These are phyloP conservation scores for Castanea mollissima DNA, from an alignment of 306 rosid species.

Conservation along the genomic window DNA sequence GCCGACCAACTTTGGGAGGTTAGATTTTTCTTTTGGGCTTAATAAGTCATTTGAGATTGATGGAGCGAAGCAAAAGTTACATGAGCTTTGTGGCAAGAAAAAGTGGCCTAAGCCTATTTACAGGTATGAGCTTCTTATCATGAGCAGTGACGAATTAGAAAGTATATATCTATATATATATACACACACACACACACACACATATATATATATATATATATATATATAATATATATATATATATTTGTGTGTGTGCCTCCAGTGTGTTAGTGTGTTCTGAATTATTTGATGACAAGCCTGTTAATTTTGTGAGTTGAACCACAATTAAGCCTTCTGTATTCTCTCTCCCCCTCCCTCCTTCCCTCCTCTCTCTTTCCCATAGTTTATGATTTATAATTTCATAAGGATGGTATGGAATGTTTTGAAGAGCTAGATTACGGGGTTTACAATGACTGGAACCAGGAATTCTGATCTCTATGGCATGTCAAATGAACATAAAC, in stretches of 20 bases:
- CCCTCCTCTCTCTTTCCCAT: no score
- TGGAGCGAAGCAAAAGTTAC: constrained; percentile 55
- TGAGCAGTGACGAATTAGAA: no score
- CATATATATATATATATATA: no score
- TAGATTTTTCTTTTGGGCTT: background rate
- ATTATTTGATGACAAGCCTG: background rate
- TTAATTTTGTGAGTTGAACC: background rate
- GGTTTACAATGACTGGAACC: no score
- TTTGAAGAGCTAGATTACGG: background rate
- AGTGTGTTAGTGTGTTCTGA: background rate
- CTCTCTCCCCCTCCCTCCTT: no score
- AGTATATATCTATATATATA: no score
- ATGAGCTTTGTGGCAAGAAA: constrained; percentile 48
- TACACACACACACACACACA: no score
- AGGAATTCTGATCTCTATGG: background rate
- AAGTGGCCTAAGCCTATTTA: constrained; percentile 64
- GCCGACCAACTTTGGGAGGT: background rate
- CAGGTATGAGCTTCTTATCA: constrained; percentile 34
- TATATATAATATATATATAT: no score
- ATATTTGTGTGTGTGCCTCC: no score
- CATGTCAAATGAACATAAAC: background rate
- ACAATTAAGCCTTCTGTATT: background rate
- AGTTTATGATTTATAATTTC: no score
- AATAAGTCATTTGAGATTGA: constrained; percentile 44
- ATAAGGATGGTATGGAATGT: background rate